Evolutionary conservation across 305 asterid genomes (phyloP).

Genomic region (Solanum hybrid): DNA sequence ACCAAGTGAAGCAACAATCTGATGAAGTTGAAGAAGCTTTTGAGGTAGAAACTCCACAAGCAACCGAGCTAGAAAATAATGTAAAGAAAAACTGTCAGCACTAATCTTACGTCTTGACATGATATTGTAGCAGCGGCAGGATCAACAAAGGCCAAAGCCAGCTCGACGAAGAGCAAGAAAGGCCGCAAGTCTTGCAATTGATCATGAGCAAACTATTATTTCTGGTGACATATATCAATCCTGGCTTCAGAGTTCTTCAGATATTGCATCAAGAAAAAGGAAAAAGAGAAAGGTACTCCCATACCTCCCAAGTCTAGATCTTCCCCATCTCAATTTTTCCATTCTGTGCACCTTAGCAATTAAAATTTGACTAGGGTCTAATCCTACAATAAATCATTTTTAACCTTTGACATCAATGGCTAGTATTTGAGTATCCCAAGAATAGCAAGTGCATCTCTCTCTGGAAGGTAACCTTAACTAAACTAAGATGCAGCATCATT

Average conservation of each 20-base stretch:
- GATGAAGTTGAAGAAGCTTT: conserved; percentile 33
- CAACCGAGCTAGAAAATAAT: not conserved
- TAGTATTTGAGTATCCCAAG: not conserved
- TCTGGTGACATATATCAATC: conserved; percentile 70
- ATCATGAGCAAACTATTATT: conserved; percentile 60
- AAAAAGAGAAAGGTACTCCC: conserved; percentile 43
- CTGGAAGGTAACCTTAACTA: not conserved
- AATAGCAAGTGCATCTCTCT: not conserved
- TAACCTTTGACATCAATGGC: not conserved
- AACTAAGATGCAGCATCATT: not conserved
- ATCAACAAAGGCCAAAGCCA: conserved; percentile 26
- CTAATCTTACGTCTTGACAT: not conserved
- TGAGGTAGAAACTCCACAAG: conserved; percentile 37
- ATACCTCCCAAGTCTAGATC: not conserved
- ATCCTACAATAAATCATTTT: not conserved
- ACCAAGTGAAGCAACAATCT: conserved; percentile 33
- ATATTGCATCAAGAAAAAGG: conserved; percentile 44
- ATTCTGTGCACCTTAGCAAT: not conserved
- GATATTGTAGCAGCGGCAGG: conserved; percentile 23
- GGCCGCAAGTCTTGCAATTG: conserved; percentile 36
- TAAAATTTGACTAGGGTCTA: not conserved
- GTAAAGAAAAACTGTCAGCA: not conserved
- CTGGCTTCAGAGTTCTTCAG: conserved; percentile 69
- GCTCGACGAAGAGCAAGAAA: conserved; percentile 42
- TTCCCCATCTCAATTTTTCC: not conserved